Base-by-base conservation (phyloP, 1,284 basidiomycete species). In the Cutaneotrichosporon cavernicola region DNA sequence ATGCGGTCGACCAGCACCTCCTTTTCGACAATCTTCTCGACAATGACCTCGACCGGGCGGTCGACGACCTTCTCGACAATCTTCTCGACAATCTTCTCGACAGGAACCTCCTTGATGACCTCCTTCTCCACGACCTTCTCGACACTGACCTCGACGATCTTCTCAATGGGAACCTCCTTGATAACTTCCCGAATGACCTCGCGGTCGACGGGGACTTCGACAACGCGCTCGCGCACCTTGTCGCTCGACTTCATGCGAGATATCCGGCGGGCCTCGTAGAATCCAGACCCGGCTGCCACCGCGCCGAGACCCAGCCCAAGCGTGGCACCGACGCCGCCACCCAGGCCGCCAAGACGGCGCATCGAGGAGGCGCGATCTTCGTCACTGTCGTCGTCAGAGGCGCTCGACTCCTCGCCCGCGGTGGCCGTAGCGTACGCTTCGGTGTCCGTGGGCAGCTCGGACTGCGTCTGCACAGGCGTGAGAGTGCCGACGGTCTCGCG, bases 401-500 rank as follows among this genome's bases (percentile, higher is more conserved):
- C 87, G 51, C 74, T 77, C 10, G 79, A 81, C 32, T 65, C 63
- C 51, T 53, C 60, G 36, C 69, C 72, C 2, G 70, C 74, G 36
- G 65, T 68, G 18, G 80, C 78, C 16, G 77, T 79, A 7, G 71
- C 73, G 62, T 76, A 78, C 9, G 76, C 72, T 60, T 75, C 71
- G 11, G 72, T 75, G 60, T 77, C 76, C 43, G 74, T 76, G 2
- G 72, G 70, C 9, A 90, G 90, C 72, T 91, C 89, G 51, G 89
- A 86, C 50, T 79, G 82, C 58, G 84, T 85, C 61, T 64, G 83
- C 21, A 83, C 84, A 4, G 89, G 88, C 2, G 89, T 89, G 38
- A 84, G 82, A 74, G 87, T 84, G 46, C 84, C 82, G 49, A 89
- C 84, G 64, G 88, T 91, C 76, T 89, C 88, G 59, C 87, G 83